Conservation (phyloP, 2,329 filamentous ascomycete genomes). For the Ambrosiella beaveri region DNA sequence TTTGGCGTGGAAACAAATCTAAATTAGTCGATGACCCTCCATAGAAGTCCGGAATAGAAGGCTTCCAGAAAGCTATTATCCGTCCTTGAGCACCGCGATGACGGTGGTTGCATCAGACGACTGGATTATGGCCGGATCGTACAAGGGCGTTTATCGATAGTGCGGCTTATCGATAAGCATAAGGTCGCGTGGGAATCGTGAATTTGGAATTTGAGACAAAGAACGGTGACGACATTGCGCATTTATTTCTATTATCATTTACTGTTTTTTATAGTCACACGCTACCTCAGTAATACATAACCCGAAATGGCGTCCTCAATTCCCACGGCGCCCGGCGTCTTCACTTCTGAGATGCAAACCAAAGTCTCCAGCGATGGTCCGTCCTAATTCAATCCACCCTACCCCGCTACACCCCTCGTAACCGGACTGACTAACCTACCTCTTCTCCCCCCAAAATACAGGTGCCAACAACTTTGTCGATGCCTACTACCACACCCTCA, state of each 20-base stretch:
- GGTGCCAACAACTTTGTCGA: constrained; percentile 14
- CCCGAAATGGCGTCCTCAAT: constrained; percentile 3
- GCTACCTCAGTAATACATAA: background rate
- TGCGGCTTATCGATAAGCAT: background rate
- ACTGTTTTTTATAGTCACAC: background rate
- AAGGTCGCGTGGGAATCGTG: background rate
- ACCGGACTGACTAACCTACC: background rate
- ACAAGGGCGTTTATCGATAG: background rate
- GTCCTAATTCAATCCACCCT: background rate
- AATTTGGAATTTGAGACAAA: background rate
- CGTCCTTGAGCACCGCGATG: background rate
- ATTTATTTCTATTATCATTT: no score
- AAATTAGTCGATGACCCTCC: no score
- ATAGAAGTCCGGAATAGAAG: background rate
- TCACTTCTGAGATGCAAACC: constrained; percentile 13
- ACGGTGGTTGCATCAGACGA: background rate
- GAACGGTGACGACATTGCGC: background rate
- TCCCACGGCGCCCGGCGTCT: constrained; percentile 7
- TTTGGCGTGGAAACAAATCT: background rate
- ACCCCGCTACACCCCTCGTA: background rate
- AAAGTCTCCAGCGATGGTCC: constrained; percentile 13
- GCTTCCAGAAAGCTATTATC: background rate
- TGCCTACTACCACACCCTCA: constrained; percentile 56
- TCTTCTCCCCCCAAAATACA: background rate
- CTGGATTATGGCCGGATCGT: background rate